phyloP scores from a whole-genome alignment of 2,329 filamentous ascomycete genomes.

The Diaporthe ilicicola region DNA sequence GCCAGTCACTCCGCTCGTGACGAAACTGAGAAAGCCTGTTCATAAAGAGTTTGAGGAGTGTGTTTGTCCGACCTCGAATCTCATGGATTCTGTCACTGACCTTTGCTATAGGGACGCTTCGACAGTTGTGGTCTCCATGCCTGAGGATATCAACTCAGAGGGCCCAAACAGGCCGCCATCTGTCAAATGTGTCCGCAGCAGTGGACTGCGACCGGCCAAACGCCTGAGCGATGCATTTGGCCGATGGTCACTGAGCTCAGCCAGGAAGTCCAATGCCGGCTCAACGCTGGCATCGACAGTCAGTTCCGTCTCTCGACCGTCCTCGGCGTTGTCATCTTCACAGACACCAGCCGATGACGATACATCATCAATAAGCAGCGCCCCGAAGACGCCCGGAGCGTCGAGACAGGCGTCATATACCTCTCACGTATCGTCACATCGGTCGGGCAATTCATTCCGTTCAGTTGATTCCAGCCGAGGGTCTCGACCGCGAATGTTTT shows the following conservation, averaged over 20 bases:
- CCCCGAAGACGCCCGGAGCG: neutral
- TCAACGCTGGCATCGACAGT: neutral
- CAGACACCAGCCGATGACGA: slow-evolving; percentile 13
- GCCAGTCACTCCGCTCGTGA: neutral
- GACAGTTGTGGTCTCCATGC: neutral
- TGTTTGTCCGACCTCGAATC: neutral
- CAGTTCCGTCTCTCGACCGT: slow-evolving; percentile 22
- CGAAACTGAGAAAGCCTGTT: neutral
- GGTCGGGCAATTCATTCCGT: slow-evolving; percentile 6
- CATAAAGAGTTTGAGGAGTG: neutral
- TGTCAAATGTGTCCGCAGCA: no score
- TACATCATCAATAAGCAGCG: slow-evolving; percentile 9
- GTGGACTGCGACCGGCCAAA: slow-evolving; percentile 4
- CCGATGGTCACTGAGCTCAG: slow-evolving; percentile 3
- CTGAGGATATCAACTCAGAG: neutral
- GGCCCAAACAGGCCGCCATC: neutral
- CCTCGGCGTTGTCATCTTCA: slow-evolving; percentile 3
- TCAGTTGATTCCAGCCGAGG: slow-evolving; percentile 18
- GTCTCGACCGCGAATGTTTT: neutral
- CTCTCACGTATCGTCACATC: slow-evolving; percentile 13
- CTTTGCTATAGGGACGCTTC: neutral
- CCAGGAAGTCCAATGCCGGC: neutral
- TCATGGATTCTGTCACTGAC: neutral
- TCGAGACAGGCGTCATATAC: slow-evolving; percentile 8
- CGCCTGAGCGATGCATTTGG: slow-evolving; percentile 11